Conservation (phyloP, 495 filamentous ascomycete species). For the Xylaria flabelliformis region DNA sequence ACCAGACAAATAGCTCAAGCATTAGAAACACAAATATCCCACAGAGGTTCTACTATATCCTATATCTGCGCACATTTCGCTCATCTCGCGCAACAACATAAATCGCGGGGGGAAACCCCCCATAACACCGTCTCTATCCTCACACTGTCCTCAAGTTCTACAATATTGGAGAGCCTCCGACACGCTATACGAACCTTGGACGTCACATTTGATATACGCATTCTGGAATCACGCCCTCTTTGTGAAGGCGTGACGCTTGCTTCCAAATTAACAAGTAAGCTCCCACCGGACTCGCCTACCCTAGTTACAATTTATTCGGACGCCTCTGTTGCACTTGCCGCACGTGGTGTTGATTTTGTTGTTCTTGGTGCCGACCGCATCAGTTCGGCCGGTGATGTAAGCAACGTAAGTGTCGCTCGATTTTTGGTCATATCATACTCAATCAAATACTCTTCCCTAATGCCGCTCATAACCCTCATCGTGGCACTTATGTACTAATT, state of each 20-base stretch:
- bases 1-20: slow-evolving; percentile 40
- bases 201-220: slow-evolving; percentile 56
- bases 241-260: slow-evolving; percentile 68
- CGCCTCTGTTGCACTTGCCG: slow-evolving; percentile 62
- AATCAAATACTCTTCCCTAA: not conserved
- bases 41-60: slow-evolving; percentile 33
- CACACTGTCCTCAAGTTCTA: slow-evolving; percentile 67
- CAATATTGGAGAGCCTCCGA: slow-evolving; percentile 51
- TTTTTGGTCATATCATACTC: not conserved
- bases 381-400: slow-evolving; percentile 59
- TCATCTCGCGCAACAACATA: slow-evolving; percentile 31
- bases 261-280: slow-evolving; percentile 48
- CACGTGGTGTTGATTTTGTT: slow-evolving; percentile 55
- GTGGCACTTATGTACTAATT: slow-evolving; percentile 22
- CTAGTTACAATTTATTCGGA: slow-evolving; percentile 64
- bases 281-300: slow-evolving; percentile 37
- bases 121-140: slow-evolving; percentile 53
- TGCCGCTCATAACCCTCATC: not conserved
- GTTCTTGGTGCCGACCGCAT: slow-evolving; percentile 70
- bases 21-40: slow-evolving; percentile 32
- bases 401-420: slow-evolving; percentile 50
- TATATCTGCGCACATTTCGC: slow-evolving; percentile 45
- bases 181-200: slow-evolving; percentile 30
- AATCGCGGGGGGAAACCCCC: slow-evolving; percentile 26
- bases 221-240: slow-evolving; percentile 71